Evolutionary conservation across 441 rosid species (phyloP).

Genomic region (Gossypium aridum): DNA sequence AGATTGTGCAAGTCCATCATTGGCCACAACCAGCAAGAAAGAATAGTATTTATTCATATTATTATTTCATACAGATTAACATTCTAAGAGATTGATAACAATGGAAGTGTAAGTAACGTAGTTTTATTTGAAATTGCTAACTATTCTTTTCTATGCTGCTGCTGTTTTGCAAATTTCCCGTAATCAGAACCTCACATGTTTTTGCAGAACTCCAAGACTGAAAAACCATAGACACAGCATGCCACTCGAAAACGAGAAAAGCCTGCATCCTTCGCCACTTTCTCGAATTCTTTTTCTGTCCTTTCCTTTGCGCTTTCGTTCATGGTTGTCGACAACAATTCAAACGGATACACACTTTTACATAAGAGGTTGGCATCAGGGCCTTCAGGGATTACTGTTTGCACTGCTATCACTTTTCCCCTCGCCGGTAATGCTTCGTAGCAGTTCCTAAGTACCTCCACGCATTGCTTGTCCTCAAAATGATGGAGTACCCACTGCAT

Average conservation of each 20-base stretch:
- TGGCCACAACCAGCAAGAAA: background rate
- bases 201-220: constrained; percentile 38
- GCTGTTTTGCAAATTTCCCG: background rate
- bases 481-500: constrained; percentile 38
- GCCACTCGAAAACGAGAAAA: constrained; percentile 33
- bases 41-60: background rate
- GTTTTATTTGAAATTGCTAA: no score
- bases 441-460: constrained; percentile 39
- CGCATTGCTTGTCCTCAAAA: constrained; percentile 30
- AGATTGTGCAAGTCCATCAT: background rate
- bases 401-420: constrained; percentile 36
- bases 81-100: background rate
- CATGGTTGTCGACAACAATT: constrained; percentile 25
- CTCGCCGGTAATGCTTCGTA: constrained; percentile 24
- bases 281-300: constrained; percentile 31
- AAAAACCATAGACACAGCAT: constrained; percentile 29
- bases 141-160: background rate
- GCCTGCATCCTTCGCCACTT: constrained; percentile 32
- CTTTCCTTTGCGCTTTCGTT: constrained; percentile 34
- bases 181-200: constrained; percentile 2
- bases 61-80: background rate
- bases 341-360: constrained; percentile 34
- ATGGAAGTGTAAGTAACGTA: no score
- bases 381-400: constrained; percentile 30
- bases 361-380: constrained; percentile 18